Evolutionary conservation across 768 basidiomycete genomes (phyloP), one percentile per base, ranked within the genome.

Genomic region (Boletus tomentosulus): DNA sequence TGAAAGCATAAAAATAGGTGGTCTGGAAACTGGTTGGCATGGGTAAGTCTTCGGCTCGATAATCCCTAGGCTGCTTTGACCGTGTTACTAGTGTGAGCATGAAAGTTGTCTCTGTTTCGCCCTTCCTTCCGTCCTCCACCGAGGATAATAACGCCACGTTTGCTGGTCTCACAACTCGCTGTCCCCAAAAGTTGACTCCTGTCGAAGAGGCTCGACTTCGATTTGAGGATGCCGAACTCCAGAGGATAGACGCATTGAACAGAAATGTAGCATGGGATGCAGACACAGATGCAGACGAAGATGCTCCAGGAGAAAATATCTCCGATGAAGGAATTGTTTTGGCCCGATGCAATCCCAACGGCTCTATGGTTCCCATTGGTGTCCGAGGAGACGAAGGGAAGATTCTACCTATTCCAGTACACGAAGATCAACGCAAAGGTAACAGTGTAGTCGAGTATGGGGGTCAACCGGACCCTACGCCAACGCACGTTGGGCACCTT

Each of bases 11-110:
- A 83, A 74, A 53, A 71, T 91, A 25, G 90, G 91, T 4, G 76
- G 75, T 48, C 64, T 92, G 3, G 72, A 85, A 39, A 85, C 89
- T 2, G 85, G 87, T 11, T 82, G 86, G 72, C 90, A 92, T 62
- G 80, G 79, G 88, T 89, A 63, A 7, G 59, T 48, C 42, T 48
- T 56, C 13, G 35, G 31, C n/a, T 50, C 24, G 16, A 37, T 19
- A 30, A n/a, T 24, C 11, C 11, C 13, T 45, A 5, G 13, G 16
- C 15, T 44, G 3, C 19, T 33, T 42, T 58, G 19, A 48, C 53
- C 24, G 11, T 28, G 22, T 51, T 42, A 37, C 51, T 42, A 90
- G 89, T 4, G 82, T 93, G 52, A 82, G 84, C 62, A 68, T 92
- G 52, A 84, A 76, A 48, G 78, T 92, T 25, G 77, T 84, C 15